These are phyloP conservation scores for Phaffia rhodozyma DNA, from an alignment of 1,284 basidiomycete genomes.

Conservation along the genomic window DNA sequence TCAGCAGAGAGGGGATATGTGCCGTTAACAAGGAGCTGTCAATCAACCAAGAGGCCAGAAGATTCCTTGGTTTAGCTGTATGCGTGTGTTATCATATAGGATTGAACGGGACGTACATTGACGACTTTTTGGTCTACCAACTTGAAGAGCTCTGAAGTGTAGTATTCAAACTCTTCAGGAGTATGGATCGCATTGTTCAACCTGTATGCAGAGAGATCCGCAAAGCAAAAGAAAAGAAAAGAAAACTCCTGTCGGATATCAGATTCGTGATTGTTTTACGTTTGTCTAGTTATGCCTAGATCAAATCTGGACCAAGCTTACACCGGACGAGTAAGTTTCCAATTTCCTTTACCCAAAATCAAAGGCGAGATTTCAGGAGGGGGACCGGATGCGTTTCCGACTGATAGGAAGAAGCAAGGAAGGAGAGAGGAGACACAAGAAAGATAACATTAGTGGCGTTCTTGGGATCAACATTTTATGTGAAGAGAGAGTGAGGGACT, in stretches of 20 bases:
- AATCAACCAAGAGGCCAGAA: background rate
- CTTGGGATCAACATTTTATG: slow-evolving; percentile 24
- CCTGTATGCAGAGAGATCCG: slow-evolving; percentile 49
- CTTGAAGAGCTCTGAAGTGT: slow-evolving; percentile 55
- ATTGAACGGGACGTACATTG: slow-evolving; percentile 36
- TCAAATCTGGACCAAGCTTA: background rate
- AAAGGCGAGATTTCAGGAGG: slow-evolving; percentile 33
- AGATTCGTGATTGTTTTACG: background rate
- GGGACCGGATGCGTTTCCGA: slow-evolving; percentile 82
- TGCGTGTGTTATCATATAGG: background rate
- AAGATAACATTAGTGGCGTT: background rate
- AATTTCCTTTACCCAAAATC: slow-evolving; percentile 34
- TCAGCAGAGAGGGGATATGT: slow-evolving; percentile 75
- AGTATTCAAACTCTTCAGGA: slow-evolving; percentile 55
- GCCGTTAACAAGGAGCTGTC: slow-evolving; percentile 50
- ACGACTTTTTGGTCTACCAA: slow-evolving; percentile 51
- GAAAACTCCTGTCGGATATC: slow-evolving; percentile 24
- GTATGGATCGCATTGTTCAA: slow-evolving; percentile 51
- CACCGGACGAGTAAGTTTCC: slow-evolving; percentile 34
- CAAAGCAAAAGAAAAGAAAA: slow-evolving; percentile 47
- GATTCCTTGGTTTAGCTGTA: background rate
- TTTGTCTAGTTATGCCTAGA: background rate
- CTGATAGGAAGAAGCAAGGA: slow-evolving; percentile 47
- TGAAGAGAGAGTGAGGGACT: slow-evolving; percentile 3
- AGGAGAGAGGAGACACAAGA: background rate